Base-by-base conservation (phyloP, 768 basidiomycete genomes). In the Amanita fuliginea region DNA sequence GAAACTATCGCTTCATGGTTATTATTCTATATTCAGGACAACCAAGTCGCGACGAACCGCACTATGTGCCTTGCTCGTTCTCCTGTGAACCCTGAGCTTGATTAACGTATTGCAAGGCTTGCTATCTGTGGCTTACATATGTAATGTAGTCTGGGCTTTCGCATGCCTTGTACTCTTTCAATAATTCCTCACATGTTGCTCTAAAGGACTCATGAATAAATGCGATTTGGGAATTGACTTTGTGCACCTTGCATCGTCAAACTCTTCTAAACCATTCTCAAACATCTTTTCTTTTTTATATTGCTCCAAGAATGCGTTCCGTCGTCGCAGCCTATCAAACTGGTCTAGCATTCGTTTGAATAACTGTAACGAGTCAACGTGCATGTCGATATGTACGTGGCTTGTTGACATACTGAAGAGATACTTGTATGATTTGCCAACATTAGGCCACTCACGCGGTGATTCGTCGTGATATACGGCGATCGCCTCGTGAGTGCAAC, bases 401-500 rank as follows among this genome's bases (percentile, higher is more conserved):
- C 34, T 14, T 11, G 5, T 6, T 24, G 21, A 47, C 46, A 22
- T 56, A 94, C 89, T 30, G 92, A 93, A 22, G 91, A 91, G 52
- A 99, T 92, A 58, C 92, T 93, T n/a, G 96, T 99, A 63, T 99
- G 96, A 59, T 99, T 99, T 8, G 94, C 96, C 44, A 99, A 77
- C 96, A 99, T 98, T 45, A 99, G 74, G 0, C 95, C 95, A 62
- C 94, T 97, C 49, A 98, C 94, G 10, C 94, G 85, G 64, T 99
- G 93, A 58, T 84, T 87, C 34, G 87, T 82, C 4, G 80, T 74
- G 47, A 96, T 70, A 60, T 95, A 95, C 5, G 92, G 93, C 13
- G 90, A 93, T 57, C 79, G 83, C 51, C 89, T 82, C 1, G 94
- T 96, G 52, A 97, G 68, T 4, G 96, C 95, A 6, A 99, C 95